Conservation (phyloP, 495 filamentous ascomycete genomes). For the Daldinia decipiens region DNA sequence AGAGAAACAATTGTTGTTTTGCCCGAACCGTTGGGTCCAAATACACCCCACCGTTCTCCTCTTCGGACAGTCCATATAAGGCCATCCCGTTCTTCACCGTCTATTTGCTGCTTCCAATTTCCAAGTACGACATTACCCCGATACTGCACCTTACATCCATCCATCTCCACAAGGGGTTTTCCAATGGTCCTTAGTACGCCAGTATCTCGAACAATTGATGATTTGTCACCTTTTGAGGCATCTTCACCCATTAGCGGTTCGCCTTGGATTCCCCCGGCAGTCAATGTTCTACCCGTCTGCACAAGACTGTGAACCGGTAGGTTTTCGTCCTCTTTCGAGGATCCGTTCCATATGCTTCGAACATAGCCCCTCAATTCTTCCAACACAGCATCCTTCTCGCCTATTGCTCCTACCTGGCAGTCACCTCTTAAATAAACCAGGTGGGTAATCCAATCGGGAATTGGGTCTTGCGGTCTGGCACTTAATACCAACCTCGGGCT, state of each 20-base stretch:
- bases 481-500: constrained; percentile 79
- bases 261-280: constrained; percentile 56
- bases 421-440: constrained; percentile 72
- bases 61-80: constrained; percentile 84
- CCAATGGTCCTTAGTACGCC: constrained; percentile 41
- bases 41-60: constrained; percentile 89
- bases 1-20: constrained; percentile 95
- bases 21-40: constrained; percentile 89
- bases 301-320: constrained; percentile 58
- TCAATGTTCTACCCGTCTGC: constrained; percentile 62
- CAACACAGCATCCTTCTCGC: constrained; percentile 65
- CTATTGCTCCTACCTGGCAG: constrained; percentile 66
- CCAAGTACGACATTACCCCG: constrained; percentile 79
- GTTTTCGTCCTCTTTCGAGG: constrained; percentile 48
- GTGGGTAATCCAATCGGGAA: constrained; percentile 93
- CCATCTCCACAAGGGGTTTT: constrained; percentile 85
- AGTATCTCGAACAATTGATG: neutral
- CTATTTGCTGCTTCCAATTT: constrained; percentile 72
- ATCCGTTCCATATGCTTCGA: constrained; percentile 50
- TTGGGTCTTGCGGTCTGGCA: constrained; percentile 81
- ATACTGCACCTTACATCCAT: constrained; percentile 81
- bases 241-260: constrained; percentile 46
- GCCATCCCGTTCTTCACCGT: constrained; percentile 62
- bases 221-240: constrained; percentile 15
- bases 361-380: constrained; percentile 58